Conservation (phyloP, 805 yeast species). For the Monosporozyma yasuniensis region DNA sequence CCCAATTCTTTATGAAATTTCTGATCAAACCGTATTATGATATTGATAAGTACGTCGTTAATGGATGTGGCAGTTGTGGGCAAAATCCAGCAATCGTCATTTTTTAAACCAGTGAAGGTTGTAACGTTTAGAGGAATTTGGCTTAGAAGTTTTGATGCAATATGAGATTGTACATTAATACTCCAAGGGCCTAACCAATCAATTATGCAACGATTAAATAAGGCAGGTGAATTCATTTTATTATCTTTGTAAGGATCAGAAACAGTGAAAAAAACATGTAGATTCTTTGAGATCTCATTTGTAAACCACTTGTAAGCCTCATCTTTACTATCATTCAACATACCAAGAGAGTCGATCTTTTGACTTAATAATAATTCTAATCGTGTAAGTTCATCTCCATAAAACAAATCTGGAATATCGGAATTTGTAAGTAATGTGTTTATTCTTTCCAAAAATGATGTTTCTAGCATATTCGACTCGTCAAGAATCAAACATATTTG, state of each 20-base stretch:
- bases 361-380: conserved; percentile 44
- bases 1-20: conserved; percentile 6
- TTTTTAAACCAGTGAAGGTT: conserved; percentile 31
- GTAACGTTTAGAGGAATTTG: conserved; percentile 47
- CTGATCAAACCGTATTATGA: conserved; percentile 41
- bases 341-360: conserved; percentile 50
- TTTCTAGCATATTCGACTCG: conserved; percentile 66
- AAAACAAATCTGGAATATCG: conserved; percentile 83
- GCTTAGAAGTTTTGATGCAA: conserved; percentile 37
- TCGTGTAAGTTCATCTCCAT: conserved; percentile 53
- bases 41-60: conserved; percentile 40
- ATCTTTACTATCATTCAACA: conserved; percentile 53
- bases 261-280: conserved; percentile 78
- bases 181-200: conserved; percentile 89
- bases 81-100: conserved; percentile 10
- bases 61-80: conserved; percentile 15
- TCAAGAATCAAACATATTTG: conserved; percentile 66
- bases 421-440: conserved; percentile 89
- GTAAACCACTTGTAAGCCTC: conserved; percentile 74
- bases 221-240: conserved; percentile 66
- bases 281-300: conserved; percentile 51
- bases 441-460: conserved; percentile 83
- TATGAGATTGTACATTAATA: conserved; percentile 36
- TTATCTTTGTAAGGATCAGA: conserved; percentile 42
- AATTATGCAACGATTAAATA: conserved; percentile 80